phyloP scores from a whole-genome alignment of 495 filamentous ascomycete genomes.

The Daldinia vernicosa region DNA sequence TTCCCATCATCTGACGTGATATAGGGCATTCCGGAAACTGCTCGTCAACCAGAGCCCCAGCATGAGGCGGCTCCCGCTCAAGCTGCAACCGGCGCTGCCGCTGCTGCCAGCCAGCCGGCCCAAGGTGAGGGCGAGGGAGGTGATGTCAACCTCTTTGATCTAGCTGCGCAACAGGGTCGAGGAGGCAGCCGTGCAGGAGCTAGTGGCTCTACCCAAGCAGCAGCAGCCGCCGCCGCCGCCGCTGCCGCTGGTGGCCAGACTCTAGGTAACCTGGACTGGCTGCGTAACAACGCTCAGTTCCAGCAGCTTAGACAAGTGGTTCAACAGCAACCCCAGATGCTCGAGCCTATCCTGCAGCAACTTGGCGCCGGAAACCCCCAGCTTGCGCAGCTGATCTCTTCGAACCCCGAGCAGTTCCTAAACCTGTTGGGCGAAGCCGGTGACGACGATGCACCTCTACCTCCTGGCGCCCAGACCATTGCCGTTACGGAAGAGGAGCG shows the following conservation, averaged over 20 bases:
- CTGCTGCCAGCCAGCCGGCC: conserved; percentile 48
- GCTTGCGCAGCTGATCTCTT: conserved; percentile 86
- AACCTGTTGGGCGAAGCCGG: conserved; percentile 83
- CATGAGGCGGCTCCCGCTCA: conserved; percentile 49
- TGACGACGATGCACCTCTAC: conserved; percentile 77
- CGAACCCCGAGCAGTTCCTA: conserved; percentile 92
- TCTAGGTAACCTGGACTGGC: conserved; percentile 86
- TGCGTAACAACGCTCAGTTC: conserved; percentile 96
- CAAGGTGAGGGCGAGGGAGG: conserved; percentile 71
- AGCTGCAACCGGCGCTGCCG: conserved; percentile 50
- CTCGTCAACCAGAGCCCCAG: conserved; percentile 62
- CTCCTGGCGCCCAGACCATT: conserved; percentile 89
- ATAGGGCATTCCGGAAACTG: conserved; percentile 88
- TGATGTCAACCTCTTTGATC: conserved; percentile 91
- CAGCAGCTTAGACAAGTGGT: conserved; percentile 97
- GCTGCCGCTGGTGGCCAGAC: conserved; percentile 63
- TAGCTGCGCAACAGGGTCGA: conserved; percentile 78
- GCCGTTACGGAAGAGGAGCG: conserved; percentile 94
- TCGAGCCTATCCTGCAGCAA: conserved; percentile 96
- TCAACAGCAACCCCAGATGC: conserved; percentile 96
- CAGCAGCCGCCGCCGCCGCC: conserved; percentile 60
- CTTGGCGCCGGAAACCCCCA: conserved; percentile 96
- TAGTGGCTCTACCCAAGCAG: conserved; percentile 47
- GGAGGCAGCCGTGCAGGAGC: conserved; percentile 55
- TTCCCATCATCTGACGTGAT: background rate